phyloP scores from a whole-genome alignment of 305 asterid genomes.

The Solanum aculeatissimum region DNA sequence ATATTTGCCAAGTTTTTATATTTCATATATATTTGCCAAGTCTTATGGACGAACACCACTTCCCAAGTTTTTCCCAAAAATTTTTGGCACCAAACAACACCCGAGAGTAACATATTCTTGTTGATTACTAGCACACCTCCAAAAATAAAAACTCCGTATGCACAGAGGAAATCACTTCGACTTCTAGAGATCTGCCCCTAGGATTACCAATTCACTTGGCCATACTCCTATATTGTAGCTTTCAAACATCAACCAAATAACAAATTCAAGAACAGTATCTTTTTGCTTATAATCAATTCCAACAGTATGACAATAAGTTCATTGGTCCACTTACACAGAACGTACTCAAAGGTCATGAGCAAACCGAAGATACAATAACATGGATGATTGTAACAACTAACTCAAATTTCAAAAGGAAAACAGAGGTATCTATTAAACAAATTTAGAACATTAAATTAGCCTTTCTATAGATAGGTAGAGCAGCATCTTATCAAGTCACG shows the following conservation, averaged over 20 bases:
- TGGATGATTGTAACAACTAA: neutral
- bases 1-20: no score
- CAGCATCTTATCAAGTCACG: neutral
- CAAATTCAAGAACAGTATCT: neutral
- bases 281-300: neutral
- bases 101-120: neutral
- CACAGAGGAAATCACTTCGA: neutral
- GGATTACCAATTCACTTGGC: neutral
- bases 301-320: neutral
- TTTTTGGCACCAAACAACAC: no score
- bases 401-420: neutral
- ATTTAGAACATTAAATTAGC: neutral
- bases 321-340: neutral
- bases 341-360: neutral
- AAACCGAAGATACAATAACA: neutral
- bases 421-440: neutral
- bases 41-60: no score
- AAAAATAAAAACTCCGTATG: neutral
- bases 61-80: no score
- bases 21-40: no score
- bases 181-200: neutral
- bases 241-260: neutral
- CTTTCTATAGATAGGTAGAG: neutral
- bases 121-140: neutral
- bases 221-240: neutral